phyloP scores from a whole-genome alignment of 495 filamentous ascomycete species.

The Penicillium angulare region DNA sequence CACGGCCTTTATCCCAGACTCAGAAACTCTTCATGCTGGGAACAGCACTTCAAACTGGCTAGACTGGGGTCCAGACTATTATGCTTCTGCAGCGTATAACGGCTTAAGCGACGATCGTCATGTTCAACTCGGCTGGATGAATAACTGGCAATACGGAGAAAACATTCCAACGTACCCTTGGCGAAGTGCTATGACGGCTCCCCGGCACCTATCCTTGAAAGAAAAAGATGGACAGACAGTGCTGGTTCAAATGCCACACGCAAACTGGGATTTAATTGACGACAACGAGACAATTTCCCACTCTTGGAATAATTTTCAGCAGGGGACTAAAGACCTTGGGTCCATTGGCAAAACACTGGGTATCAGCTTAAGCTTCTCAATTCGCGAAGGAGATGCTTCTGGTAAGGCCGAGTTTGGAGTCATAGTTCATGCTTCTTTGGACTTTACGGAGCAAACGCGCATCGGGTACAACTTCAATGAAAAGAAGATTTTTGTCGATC shows the following conservation, averaged over 20 bases:
- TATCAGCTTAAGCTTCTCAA: slow-evolving; percentile 24
- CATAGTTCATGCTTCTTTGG: slow-evolving; percentile 17
- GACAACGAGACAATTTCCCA: neutral
- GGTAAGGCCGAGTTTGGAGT: slow-evolving; percentile 23
- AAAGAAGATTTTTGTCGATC: slow-evolving; percentile 31
- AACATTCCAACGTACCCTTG: slow-evolving; percentile 41
- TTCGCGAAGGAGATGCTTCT: neutral
- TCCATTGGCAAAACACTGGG: slow-evolving; percentile 20
- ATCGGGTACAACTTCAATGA: slow-evolving; percentile 44
- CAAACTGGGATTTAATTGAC: slow-evolving; percentile 12
- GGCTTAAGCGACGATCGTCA: slow-evolving; percentile 37
- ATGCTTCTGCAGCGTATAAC: slow-evolving; percentile 55
- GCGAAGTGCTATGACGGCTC: slow-evolving; percentile 51
- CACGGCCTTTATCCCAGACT: slow-evolving; percentile 28
- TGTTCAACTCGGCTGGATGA: slow-evolving; percentile 55
- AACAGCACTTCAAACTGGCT: slow-evolving; percentile 31
- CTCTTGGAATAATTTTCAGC: slow-evolving; percentile 10
- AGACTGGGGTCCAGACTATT: slow-evolving; percentile 59
- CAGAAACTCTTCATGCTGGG: slow-evolving; percentile 9
- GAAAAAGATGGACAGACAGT: slow-evolving; percentile 16
- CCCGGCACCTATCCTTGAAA: slow-evolving; percentile 38
- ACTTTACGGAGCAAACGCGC: slow-evolving; percentile 40
- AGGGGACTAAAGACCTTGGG: slow-evolving; percentile 15
- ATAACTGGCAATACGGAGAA: slow-evolving; percentile 56
- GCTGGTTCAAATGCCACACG: slow-evolving; percentile 25